A percentile compares a stretch with the other conserved stretches of the same genome.
These are phyloP conservation scores for Orbilia blumenaviensis DNA, from an alignment of 2,329 filamentous ascomycete genomes.

Conservation along the genomic window DNA sequence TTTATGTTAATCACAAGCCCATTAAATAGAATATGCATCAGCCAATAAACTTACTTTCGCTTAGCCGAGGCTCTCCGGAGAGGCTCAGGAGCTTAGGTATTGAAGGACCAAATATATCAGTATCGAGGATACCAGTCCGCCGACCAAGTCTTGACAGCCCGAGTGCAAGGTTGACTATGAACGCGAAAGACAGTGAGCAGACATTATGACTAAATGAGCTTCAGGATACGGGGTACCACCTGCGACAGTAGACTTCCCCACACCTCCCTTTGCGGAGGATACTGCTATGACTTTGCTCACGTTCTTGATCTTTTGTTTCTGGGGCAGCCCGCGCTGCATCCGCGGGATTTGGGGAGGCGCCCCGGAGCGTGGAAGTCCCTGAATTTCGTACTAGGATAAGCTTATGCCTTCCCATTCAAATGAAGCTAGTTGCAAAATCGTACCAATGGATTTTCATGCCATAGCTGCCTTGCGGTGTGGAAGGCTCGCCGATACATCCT, in stretches of 20 bases:
- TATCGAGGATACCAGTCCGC: constrained; percentile 86
- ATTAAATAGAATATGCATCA: neutral
- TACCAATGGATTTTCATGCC: constrained; percentile 53
- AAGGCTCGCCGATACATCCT: constrained; percentile 59
- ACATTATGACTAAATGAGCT: neutral
- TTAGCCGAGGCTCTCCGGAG: constrained; percentile 78
- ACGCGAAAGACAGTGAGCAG: neutral
- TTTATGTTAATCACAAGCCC: constrained; percentile 3
- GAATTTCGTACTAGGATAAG: constrained; percentile 18
- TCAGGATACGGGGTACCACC: constrained; percentile 64
- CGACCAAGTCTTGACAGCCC: constrained; percentile 84
- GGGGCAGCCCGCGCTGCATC: constrained; percentile 81
- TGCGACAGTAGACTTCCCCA: constrained; percentile 93
- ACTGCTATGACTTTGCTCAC: constrained; percentile 95
- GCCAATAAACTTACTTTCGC: constrained; percentile 68
- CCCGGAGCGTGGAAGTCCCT: constrained; percentile 86
- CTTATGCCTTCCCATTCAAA: neutral
- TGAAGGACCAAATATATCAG: constrained; percentile 95
- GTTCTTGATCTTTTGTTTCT: constrained; percentile 80
- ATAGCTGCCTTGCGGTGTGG: constrained; percentile 45
- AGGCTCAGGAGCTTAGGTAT: constrained; percentile 90
- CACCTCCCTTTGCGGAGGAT: constrained; percentile 96
- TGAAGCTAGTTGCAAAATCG: neutral
- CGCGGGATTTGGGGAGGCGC: constrained; percentile 73
- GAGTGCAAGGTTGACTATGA: constrained; percentile 76